These are phyloP conservation scores for Hydrangea macrophylla DNA, from an alignment of 148 eudicot genomes.

Conservation along the genomic window DNA sequence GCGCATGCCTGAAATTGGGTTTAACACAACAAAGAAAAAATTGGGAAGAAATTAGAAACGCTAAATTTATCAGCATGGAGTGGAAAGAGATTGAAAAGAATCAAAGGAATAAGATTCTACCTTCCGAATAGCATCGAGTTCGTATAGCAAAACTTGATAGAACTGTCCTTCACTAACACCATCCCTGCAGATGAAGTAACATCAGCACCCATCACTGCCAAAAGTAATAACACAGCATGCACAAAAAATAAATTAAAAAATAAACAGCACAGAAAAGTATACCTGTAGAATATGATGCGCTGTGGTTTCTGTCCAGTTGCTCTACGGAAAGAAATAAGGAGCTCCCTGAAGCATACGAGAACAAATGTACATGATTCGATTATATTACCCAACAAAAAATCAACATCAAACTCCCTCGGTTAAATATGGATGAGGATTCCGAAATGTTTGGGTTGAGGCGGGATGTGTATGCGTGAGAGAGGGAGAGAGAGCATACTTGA, in stretches of 20 bases:
- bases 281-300: constrained; percentile 91
- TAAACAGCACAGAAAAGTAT: background rate
- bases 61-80: background rate
- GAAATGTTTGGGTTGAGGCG: no score
- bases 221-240: background rate
- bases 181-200: constrained; percentile 39
- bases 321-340: constrained; percentile 70
- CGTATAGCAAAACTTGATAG: constrained; percentile 72
- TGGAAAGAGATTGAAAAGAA: background rate
- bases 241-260: background rate
- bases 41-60: constrained; percentile 1
- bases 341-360: constrained; percentile 49
- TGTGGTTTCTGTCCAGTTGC: constrained; percentile 68
- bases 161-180: constrained; percentile 91
- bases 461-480: background rate
- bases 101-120: constrained; percentile 18
- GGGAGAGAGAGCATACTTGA: constrained; percentile 39
- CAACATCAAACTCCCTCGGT: background rate
- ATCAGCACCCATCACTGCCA: no score
- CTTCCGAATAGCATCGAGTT: constrained; percentile 80
- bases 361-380: background rate
- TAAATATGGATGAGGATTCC: background rate
- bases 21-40: background rate
- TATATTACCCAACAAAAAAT: background rate
- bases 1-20: constrained; percentile 57